A percentile compares a stretch with the other conserved stretches of the same genome.
These are phyloP conservation scores for Cryptosporidium ubiquitum DNA, from an alignment of 169 alveolate species.

Conservation along the genomic window DNA sequence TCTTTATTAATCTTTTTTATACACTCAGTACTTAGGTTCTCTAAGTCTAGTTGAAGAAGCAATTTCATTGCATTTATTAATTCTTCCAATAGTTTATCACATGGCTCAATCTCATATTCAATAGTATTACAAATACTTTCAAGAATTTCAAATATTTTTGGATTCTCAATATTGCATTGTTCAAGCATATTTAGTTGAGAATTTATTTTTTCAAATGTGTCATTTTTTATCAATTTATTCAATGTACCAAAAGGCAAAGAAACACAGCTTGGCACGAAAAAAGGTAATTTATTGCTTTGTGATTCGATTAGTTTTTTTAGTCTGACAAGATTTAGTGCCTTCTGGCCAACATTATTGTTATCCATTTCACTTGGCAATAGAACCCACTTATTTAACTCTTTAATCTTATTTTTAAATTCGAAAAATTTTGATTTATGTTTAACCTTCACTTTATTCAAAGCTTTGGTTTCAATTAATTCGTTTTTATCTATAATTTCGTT, in stretches of 20 bases:
- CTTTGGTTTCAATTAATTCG: not conserved
- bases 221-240: not conserved
- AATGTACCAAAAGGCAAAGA: slow-evolving; percentile 64
- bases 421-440: slow-evolving; percentile 16
- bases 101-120: slow-evolving; percentile 74
- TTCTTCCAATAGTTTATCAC: slow-evolving; percentile 73
- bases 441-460: slow-evolving; percentile 1
- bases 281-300: not conserved
- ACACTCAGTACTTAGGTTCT: not conserved
- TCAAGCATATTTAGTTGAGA: not conserved
- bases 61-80: slow-evolving; percentile 68
- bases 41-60: slow-evolving; percentile 2
- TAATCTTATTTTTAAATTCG: slow-evolving; percentile 35
- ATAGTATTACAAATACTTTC: slow-evolving; percentile 6
- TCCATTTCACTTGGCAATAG: slow-evolving; percentile 39
- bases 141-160: not conserved
- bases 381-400: slow-evolving; percentile 10
- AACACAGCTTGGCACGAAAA: slow-evolving; percentile 63
- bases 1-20: not conserved
- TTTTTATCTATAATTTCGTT: not conserved
- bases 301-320: slow-evolving; percentile 1
- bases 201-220: slow-evolving; percentile 13
- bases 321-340: slow-evolving; percentile 47
- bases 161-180: not conserved
- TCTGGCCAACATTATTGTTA: slow-evolving; percentile 45